phyloP scores from a whole-genome alignment of 495 filamentous ascomycete species.

The Chaetomium cochliodes region DNA sequence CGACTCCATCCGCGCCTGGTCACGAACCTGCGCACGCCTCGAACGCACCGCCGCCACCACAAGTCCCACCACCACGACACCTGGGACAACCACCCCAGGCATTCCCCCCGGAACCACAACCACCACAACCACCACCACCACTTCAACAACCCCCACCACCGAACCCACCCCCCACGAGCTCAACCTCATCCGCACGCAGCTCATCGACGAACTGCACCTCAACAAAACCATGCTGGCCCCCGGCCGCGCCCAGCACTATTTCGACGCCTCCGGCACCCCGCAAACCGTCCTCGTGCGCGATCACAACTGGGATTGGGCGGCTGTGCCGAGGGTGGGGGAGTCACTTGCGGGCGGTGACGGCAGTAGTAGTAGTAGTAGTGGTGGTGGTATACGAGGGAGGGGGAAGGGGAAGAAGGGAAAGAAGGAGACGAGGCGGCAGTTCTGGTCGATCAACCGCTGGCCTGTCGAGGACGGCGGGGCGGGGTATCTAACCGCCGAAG shows the following conservation, averaged over 20 bases:
- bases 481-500: conserved; percentile 11
- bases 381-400: too few species aligned
- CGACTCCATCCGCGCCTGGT: conserved; percentile 14
- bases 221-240: conserved; percentile 34
- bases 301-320: conserved; percentile 31
- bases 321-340: too few species aligned
- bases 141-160: too few species aligned
- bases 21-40: background rate
- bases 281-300: conserved; percentile 19
- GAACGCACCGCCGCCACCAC: background rate
- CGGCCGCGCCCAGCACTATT: conserved; percentile 14
- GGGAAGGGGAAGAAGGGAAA: background rate
- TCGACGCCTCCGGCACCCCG: background rate
- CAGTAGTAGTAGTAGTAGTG: too few species aligned
- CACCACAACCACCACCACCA: too few species aligned
- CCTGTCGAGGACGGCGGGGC: conserved; percentile 13
- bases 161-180: conserved; percentile 14
- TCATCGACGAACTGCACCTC: conserved; percentile 30
- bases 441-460: conserved; percentile 33
- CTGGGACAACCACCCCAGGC: too few species aligned
- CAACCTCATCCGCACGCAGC: conserved; percentile 16
- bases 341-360: too few species aligned
- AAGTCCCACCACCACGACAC: too few species aligned
- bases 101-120: too few species aligned
- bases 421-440: conserved; percentile 7